Conservation (phyloP, 192 early-diverging fungal species). For the Ambispora gerdemannii region DNA sequence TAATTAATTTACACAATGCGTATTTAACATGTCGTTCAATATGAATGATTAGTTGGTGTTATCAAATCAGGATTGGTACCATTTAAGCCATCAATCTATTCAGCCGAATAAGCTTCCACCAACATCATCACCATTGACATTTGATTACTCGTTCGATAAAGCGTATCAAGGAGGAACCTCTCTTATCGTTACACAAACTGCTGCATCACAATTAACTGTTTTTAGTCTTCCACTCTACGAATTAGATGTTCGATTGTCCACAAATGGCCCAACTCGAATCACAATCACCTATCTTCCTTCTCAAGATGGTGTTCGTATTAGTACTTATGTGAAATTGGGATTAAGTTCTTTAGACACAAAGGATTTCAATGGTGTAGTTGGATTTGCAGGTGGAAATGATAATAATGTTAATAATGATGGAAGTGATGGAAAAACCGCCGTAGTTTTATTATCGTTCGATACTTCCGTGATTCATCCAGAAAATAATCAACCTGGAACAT, state of each 20-base stretch:
- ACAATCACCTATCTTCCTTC: slow-evolving; percentile 8
- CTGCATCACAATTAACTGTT: not conserved
- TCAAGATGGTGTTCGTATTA: not conserved
- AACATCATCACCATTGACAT: not conserved
- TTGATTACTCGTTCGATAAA: not conserved
- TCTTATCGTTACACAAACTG: not conserved
- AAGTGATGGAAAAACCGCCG: not conserved
- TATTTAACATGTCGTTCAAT: not conserved
- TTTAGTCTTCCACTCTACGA: not conserved
- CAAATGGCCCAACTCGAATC: not conserved
- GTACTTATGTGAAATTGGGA: slow-evolving; percentile 4
- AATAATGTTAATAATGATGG: not conserved
- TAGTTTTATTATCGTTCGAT: not conserved
- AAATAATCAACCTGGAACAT: not conserved
- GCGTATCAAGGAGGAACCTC: slow-evolving; percentile 18
- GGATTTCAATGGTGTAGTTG: not conserved
- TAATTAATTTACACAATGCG: not conserved
- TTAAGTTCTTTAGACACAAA: not conserved
- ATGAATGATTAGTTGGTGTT: slow-evolving; percentile 3
- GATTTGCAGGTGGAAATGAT: not conserved
- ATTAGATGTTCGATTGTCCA: not conserved
- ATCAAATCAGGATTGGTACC: slow-evolving; percentile 8
- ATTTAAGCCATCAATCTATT: slow-evolving; percentile 24
- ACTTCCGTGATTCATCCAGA: too few species aligned
- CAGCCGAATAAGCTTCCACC: not conserved